These are phyloP conservation scores for Furcasterigmium furcatum DNA, from an alignment of 2,329 filamentous ascomycete species.

Conservation along the genomic window DNA sequence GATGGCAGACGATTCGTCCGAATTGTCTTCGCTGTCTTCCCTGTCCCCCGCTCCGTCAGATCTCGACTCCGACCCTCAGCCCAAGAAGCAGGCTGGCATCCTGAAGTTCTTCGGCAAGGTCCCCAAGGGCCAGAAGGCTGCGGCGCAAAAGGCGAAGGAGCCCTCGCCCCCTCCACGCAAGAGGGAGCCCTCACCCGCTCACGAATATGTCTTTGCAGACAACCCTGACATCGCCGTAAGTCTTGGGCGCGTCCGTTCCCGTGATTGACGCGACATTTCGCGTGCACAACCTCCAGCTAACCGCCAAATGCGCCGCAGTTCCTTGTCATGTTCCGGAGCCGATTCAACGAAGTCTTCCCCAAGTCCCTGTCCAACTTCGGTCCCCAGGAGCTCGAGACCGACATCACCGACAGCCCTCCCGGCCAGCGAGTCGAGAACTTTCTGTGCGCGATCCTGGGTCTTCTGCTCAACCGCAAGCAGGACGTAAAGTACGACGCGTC, in stretches of 20 bases:
- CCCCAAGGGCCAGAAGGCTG: conserved; percentile 36
- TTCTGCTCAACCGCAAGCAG: conserved; percentile 95
- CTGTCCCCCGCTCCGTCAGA: conserved; percentile 41
- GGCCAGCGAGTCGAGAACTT: conserved; percentile 85
- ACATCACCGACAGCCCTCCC: conserved; percentile 72
- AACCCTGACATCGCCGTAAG: conserved; percentile 90
- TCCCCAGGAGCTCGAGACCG: conserved; percentile 90
- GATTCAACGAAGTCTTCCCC: conserved; percentile 86
- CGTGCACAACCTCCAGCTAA: conserved; percentile 36
- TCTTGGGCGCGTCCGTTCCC: conserved; percentile 39
- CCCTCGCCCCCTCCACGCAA: conserved; percentile 68
- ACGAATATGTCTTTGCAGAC: conserved; percentile 86
- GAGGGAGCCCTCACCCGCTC: conserved; percentile 81
- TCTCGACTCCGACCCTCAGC: conserved; percentile 49
- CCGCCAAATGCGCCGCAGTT: conserved; percentile 58
- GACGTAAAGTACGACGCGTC: conserved; percentile 77
- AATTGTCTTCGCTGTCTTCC: conserved; percentile 57
- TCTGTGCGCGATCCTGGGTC: conserved; percentile 80
- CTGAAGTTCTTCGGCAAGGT: conserved; percentile 66
- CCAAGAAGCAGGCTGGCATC: conserved; percentile 51
- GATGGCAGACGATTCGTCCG: conserved; percentile 62
- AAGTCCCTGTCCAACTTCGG: conserved; percentile 86
- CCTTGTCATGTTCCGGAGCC: conserved; percentile 95
- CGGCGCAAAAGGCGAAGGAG: conserved; percentile 44
- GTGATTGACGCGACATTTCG: conserved; percentile 49